Evolutionary conservation across 208 protist genomes (phyloP), one percentile per base, ranked within the genome.

Genomic region (Angomonas ambiguus): DNA sequence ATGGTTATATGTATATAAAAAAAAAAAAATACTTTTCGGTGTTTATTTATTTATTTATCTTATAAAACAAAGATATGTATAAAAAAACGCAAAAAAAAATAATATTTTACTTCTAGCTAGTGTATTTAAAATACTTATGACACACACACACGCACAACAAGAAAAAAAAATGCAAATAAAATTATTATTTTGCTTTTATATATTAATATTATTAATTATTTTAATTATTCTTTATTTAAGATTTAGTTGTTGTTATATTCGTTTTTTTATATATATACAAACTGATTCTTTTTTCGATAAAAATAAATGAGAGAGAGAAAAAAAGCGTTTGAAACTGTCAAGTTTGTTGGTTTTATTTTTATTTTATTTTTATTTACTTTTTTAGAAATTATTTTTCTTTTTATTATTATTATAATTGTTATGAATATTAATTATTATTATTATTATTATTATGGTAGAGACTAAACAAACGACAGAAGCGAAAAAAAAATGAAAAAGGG

Each of bases 281-380:
- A 25, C 20, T 13, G 10, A 4, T 55, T 31, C 38, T 6, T 32
- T 30, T 32, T 4, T 24, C 38, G 33, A 24, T n/a, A 56, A 66
- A 66, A 51, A 32, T 22, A 28, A 66, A 66, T 34, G 18, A 56
- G 16, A 4, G 56, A 30, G 56, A 66, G 56, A 51, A 66, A 57
- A 32, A 55, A 66, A 56, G 33, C 30, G 56, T 38, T 49, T 38
- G n/a, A 28, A 24, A 51, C n/a, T 27, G 11, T 25, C 27, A n/a
- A n/a, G 11, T 51, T 49, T 13, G 22, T 25, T 64, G 22, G 10
- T 64, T 64, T 13, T 6, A 16, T 13, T 49, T n/a, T n/a, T n/a
- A n/a, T n/a, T n/a, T n/a, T n/a, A n/a, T n/a, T n/a, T n/a, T n/a
- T n/a, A n/a, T n/a, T n/a, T n/a, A n/a, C n/a, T n/a, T n/a, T n/a